A percentile compares a stretch with the other conserved stretches of the same genome.
Conservation (phyloP, 1,139 yeast genomes). For the Martiniozyma asiatica region DNA sequence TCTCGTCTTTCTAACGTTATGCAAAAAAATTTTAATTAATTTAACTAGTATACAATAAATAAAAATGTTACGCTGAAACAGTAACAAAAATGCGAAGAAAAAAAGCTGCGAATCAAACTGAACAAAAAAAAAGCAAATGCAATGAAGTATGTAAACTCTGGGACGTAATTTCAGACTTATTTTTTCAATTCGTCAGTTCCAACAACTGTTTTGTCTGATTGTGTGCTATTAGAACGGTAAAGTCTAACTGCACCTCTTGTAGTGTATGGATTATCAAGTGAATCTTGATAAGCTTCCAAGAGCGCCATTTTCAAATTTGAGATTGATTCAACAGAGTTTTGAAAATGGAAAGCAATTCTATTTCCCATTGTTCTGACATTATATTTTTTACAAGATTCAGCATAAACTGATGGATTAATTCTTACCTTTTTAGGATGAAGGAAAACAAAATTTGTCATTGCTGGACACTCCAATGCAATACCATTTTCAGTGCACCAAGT, state of each 20-base stretch:
- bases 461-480: slow-evolving; percentile 58
- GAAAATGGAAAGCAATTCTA: slow-evolving; percentile 72
- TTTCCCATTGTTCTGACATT: slow-evolving; percentile 62
- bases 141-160: no score
- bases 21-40: no score
- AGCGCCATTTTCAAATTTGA: slow-evolving; percentile 54
- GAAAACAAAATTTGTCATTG: slow-evolving; percentile 79
- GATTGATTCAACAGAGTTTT: slow-evolving; percentile 52
- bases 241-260: slow-evolving; percentile 17
- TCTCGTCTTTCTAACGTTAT: no score
- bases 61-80: no score
- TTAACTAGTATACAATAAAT: no score
- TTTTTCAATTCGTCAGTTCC: slow-evolving; percentile 2
- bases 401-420: slow-evolving; percentile 47
- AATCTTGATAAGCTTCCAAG: slow-evolving; percentile 42
- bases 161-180: no score
- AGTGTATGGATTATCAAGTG: slow-evolving; percentile 20
- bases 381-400: slow-evolving; percentile 36
- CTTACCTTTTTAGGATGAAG: slow-evolving; percentile 49
- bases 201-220: slow-evolving; percentile 15
- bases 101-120: no score
- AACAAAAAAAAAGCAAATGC: no score
- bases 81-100: no score
- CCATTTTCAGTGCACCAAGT: slow-evolving; percentile 42
- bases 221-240: slow-evolving; percentile 15